Conservation (phyloP, 306 rosid species). For the Bauhinia variegata region DNA sequence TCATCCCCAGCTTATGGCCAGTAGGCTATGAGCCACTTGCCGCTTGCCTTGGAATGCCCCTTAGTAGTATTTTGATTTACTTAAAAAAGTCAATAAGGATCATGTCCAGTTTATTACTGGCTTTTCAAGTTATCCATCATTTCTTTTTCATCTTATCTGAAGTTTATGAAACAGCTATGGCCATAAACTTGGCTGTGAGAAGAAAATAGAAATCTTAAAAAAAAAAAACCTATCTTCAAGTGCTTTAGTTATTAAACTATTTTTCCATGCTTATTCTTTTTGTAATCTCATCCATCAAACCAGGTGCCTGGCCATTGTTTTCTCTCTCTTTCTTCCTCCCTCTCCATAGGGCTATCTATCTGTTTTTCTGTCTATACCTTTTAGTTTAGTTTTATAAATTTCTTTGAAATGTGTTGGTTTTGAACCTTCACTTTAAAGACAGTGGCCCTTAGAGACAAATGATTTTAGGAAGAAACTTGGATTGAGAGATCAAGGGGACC, state of each 20-base stretch:
- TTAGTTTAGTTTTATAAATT: conserved; percentile 15
- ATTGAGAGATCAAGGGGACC: conserved; percentile 15
- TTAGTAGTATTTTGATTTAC: background rate
- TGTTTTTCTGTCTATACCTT: background rate
- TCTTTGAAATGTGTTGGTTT: conserved; percentile 3
- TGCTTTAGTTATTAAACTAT: too few relatives aligned
- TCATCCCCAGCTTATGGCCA: conserved; percentile 21
- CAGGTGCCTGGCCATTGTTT: too few relatives aligned
- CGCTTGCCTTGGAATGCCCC: conserved; percentile 13
- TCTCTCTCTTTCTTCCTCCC: too few relatives aligned
- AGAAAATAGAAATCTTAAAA: background rate
- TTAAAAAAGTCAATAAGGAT: background rate
- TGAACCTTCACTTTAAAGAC: background rate
- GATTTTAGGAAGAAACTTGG: conserved; percentile 15
- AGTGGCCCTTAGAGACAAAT: background rate
- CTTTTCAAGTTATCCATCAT: background rate
- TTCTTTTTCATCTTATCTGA: background rate
- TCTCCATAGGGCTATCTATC: too few relatives aligned
- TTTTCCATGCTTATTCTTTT: too few relatives aligned
- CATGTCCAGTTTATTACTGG: conserved; percentile 13
- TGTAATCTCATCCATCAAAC: too few relatives aligned
- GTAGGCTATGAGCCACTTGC: conserved; percentile 19
- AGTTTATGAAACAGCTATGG: background rate
- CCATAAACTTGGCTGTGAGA: background rate
- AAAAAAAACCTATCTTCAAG: background rate